Percentiles rank a stretch among this genome's conserved stretches.
Evolutionary conservation across 1,284 basidiomycete genomes (phyloP).

Genomic region (Moniliella sp.): DNA sequence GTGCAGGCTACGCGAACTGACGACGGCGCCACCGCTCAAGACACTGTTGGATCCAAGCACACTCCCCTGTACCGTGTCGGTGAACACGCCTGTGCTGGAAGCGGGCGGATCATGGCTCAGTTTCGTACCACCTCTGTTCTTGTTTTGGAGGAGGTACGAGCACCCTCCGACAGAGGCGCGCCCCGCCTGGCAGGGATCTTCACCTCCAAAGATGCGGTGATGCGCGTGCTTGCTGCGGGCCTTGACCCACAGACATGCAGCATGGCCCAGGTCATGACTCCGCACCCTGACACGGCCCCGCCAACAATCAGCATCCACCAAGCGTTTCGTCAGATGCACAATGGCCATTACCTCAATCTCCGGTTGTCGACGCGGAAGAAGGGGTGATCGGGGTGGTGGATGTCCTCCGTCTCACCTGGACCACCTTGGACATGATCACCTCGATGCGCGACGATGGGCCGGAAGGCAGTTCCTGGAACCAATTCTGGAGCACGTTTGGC

Average conservation of each 20-base stretch:
- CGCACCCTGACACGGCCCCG: constrained; percentile 84
- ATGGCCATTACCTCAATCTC: constrained; percentile 94
- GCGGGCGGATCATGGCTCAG: constrained; percentile 94
- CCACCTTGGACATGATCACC: constrained; percentile 54
- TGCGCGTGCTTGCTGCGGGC: constrained; percentile 95
- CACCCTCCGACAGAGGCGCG: constrained; percentile 38
- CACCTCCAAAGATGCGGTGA: constrained; percentile 90
- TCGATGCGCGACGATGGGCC: constrained; percentile 41
- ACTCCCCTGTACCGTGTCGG: constrained; percentile 73
- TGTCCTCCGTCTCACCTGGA: constrained; percentile 91
- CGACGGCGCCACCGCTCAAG: constrained; percentile 78
- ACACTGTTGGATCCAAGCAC: constrained; percentile 88
- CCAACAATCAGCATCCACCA: constrained; percentile 81
- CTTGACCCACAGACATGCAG: constrained; percentile 78
- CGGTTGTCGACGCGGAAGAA: constrained; percentile 51
- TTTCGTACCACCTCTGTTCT: constrained; percentile 87
- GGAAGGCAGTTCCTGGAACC: constrained; percentile 95
- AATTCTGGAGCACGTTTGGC: constrained; percentile 90
- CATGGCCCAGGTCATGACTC: constrained; percentile 96
- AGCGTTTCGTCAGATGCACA: constrained; percentile 96
- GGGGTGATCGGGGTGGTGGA: constrained; percentile 70
- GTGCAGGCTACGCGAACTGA: constrained; percentile 79
- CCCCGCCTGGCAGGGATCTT: constrained; percentile 88
- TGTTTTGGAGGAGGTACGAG: constrained; percentile 96
- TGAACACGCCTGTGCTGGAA: constrained; percentile 77